These are phyloP conservation scores for Phyllachora maydis DNA, from an alignment of 2,329 filamentous ascomycete species.

Conservation along the genomic window DNA sequence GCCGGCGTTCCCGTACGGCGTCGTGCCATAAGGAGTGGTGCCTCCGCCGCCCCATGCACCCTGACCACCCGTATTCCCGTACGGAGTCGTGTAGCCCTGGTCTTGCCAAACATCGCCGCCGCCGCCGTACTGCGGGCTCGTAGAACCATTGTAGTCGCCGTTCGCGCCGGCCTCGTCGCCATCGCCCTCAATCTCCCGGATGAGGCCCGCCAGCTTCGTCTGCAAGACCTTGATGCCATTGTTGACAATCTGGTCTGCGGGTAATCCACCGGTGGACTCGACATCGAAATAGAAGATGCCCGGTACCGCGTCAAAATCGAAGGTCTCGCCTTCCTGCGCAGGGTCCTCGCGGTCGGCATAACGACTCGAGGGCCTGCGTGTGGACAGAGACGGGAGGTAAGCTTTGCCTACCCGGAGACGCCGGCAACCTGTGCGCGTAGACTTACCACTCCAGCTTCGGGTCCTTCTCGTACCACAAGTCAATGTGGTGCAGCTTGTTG, in stretches of 20 bases:
- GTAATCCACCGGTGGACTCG: constrained; percentile 70
- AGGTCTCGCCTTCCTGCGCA: constrained; percentile 61
- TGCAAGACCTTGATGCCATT: constrained; percentile 79
- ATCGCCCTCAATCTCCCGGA: constrained; percentile 24
- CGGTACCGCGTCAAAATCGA: constrained; percentile 79
- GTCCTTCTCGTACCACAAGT: constrained; percentile 89
- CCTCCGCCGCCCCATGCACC: constrained; percentile 45
- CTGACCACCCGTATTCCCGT: constrained; percentile 30
- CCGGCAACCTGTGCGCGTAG: background rate
- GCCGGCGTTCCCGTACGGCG: constrained; percentile 28
- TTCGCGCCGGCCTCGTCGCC: constrained; percentile 30
- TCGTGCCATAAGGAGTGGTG: constrained; percentile 21
- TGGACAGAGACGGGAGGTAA: too few species aligned
- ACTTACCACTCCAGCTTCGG: constrained; percentile 66
- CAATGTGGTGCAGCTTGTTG: constrained; percentile 82
- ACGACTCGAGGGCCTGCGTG: constrained; percentile 54
- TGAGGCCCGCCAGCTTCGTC: constrained; percentile 66
- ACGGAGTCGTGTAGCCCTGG: constrained; percentile 51
- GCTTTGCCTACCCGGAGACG: constrained; percentile 1
- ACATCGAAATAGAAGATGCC: constrained; percentile 83
- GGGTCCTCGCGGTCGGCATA: constrained; percentile 66
- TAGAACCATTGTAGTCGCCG: too few species aligned
- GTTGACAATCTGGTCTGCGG: constrained; percentile 76
- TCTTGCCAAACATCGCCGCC: constrained; percentile 35
- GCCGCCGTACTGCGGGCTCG: constrained; percentile 46